A percentile compares a stretch with the other conserved stretches of the same genome.
phyloP scores from a whole-genome alignment of 2,329 filamentous ascomycete genomes.

The Microascus cirrosus region DNA sequence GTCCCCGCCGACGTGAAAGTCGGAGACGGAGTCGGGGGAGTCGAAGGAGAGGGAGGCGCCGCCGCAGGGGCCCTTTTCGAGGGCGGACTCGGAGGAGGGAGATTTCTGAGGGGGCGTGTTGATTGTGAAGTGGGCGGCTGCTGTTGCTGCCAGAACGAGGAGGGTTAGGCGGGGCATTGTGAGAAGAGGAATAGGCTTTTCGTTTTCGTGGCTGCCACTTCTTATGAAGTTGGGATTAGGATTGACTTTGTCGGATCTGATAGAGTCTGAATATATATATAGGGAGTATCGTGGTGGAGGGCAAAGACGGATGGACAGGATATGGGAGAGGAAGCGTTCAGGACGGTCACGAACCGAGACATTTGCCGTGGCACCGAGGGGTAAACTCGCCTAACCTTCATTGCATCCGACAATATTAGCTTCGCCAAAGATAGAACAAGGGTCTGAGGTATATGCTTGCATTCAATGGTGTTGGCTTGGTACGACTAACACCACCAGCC shows the following conservation, averaged over 20 bases:
- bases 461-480: no score
- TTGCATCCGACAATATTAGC: no score
- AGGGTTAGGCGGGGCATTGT: slow-evolving; percentile 11
- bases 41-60: slow-evolving; percentile 34
- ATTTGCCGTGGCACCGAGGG: neutral
- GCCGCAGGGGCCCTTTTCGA: slow-evolving; percentile 40
- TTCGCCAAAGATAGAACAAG: no score
- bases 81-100: slow-evolving; percentile 32
- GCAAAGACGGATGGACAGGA: neutral
- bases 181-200: slow-evolving; percentile 7
- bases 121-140: slow-evolving; percentile 44
- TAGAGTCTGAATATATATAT: neutral
- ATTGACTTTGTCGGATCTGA: neutral
- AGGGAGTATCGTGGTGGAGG: neutral
- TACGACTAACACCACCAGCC: no score
- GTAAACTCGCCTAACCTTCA: no score
- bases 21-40: slow-evolving; percentile 27
- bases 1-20: slow-evolving; percentile 48
- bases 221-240: neutral
- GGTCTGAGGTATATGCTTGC: no score
- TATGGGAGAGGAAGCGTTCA: neutral
- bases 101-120: slow-evolving; percentile 35
- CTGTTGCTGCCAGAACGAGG: slow-evolving; percentile 24
- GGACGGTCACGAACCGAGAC: neutral
- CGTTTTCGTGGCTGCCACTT: slow-evolving; percentile 8